phyloP scores from a whole-genome alignment of 108 stramenopile species.

The Cylindrotheca closterium region DNA sequence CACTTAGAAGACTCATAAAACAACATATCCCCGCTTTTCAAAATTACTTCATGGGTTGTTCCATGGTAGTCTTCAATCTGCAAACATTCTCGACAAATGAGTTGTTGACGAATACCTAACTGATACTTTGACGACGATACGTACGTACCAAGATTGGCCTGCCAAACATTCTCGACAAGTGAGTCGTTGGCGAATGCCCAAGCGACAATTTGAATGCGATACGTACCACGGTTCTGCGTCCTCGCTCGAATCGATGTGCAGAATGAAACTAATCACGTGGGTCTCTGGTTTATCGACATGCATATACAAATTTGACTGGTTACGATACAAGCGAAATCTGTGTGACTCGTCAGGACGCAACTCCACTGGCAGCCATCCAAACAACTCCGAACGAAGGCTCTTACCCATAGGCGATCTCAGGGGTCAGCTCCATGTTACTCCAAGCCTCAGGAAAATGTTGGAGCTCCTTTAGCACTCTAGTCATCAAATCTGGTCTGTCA shows the following conservation, averaged over 20 bases:
- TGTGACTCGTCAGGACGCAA: constrained; percentile 60
- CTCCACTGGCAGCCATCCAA: constrained; percentile 59
- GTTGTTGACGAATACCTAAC: constrained; percentile 6
- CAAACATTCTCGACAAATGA: not conserved
- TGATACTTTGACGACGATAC: too few species aligned
- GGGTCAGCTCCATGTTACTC: constrained; percentile 51
- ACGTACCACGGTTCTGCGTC: constrained; percentile 67
- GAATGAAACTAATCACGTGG: constrained; percentile 77
- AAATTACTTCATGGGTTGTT: constrained; percentile 49
- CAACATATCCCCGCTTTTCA: constrained; percentile 75
- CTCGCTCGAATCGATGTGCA: constrained; percentile 79
- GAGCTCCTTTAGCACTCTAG: constrained; percentile 55
- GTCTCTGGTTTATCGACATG: constrained; percentile 78
- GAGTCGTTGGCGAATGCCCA: too few species aligned
- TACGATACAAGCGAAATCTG: constrained; percentile 80
- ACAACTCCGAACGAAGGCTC: too few species aligned
- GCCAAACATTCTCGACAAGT: too few species aligned
- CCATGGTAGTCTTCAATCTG: constrained; percentile 62
- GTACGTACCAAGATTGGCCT: constrained; percentile 8
- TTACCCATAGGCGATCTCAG: constrained; percentile 68
- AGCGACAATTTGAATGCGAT: constrained; percentile 4
- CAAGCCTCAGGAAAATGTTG: constrained; percentile 67
- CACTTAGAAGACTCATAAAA: constrained; percentile 86
- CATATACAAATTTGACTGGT: constrained; percentile 71
- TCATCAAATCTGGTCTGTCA: constrained; percentile 49